Percentiles rank a stretch among this genome's conserved stretches.
Evolutionary conservation across 2,329 filamentous ascomycete species (phyloP).

Genomic region (Macrophomina tecta): DNA sequence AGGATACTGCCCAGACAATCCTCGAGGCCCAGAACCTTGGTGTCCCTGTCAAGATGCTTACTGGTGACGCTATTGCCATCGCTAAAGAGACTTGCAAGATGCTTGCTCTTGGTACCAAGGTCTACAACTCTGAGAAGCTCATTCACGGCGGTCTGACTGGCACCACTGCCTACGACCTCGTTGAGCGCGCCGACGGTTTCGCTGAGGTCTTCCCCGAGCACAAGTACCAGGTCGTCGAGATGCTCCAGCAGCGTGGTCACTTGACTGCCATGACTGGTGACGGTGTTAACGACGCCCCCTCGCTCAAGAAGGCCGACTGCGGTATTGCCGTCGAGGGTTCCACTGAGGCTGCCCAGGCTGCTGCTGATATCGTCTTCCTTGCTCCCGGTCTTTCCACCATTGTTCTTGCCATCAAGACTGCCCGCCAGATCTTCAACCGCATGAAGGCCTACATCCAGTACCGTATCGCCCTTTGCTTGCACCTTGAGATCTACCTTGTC

Average conservation of each 20-base stretch:
- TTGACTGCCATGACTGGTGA: conserved; percentile 79
- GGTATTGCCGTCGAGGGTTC: conserved; percentile 76
- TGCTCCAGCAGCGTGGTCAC: conserved; percentile 75
- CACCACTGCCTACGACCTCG: conserved; percentile 75
- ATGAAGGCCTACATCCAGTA: conserved; percentile 82
- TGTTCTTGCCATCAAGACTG: conserved; percentile 74
- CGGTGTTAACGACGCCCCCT: conserved; percentile 75
- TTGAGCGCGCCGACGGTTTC: conserved; percentile 76
- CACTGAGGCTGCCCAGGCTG: conserved; percentile 74
- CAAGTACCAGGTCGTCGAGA: conserved; percentile 78
- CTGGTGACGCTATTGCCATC: conserved; percentile 79
- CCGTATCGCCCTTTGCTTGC: conserved; percentile 75
- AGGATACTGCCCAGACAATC: conserved; percentile 80
- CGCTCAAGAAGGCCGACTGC: conserved; percentile 75
- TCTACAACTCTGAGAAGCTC: conserved; percentile 80
- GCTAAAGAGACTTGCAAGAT: conserved; percentile 85
- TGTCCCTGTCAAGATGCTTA: conserved; percentile 82
- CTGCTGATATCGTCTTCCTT: conserved; percentile 76
- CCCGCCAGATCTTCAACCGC: conserved; percentile 77
- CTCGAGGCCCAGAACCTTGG: conserved; percentile 77
- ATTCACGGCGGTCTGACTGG: conserved; percentile 77
- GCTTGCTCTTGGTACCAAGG: conserved; percentile 78
- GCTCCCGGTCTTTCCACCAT: conserved; percentile 75
- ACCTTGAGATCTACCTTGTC: conserved; percentile 77
- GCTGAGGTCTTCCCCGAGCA: conserved; percentile 77